These are phyloP conservation scores for Ogataea pignaliae DNA, from an alignment of 805 yeast genomes.

Conservation along the genomic window DNA sequence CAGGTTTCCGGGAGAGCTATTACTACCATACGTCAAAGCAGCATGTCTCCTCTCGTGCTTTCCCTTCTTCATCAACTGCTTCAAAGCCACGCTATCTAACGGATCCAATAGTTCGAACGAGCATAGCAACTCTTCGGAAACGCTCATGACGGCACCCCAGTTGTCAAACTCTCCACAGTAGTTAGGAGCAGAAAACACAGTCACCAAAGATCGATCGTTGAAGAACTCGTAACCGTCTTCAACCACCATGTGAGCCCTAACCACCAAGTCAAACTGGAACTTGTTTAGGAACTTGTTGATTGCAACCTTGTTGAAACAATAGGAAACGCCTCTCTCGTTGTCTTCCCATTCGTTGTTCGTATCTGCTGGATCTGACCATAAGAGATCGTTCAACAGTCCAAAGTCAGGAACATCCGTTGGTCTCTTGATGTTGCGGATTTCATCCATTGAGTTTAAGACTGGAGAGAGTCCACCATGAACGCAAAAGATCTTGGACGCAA, in stretches of 20 bases:
- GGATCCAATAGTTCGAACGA: constrained; percentile 93
- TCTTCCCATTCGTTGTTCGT: constrained; percentile 84
- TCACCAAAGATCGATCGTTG: constrained; percentile 65
- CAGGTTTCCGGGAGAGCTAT: constrained; percentile 12
- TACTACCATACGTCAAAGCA: constrained; percentile 19
- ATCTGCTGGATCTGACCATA: constrained; percentile 86
- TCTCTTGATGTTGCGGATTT: constrained; percentile 66
- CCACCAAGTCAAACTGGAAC: constrained; percentile 76
- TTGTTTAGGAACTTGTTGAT: constrained; percentile 71
- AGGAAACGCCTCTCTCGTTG: constrained; percentile 79
- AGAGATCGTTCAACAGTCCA: constrained; percentile 69
- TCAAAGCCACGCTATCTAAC: constrained; percentile 84
- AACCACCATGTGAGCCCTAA: constrained; percentile 86
- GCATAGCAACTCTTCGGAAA: constrained; percentile 85
- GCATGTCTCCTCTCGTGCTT: constrained; percentile 78
- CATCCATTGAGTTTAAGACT: constrained; percentile 66
- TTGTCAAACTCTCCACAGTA: constrained; percentile 84
- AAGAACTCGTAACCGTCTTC: constrained; percentile 78
- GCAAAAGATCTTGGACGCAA: constrained; percentile 91
- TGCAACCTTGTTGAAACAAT: constrained; percentile 75
- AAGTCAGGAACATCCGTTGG: constrained; percentile 87
- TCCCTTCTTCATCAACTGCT: constrained; percentile 93
- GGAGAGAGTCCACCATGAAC: constrained; percentile 86
- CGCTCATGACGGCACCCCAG: constrained; percentile 99
- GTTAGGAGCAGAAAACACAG: constrained; percentile 73